Percentiles rank a stretch among this genome's conserved stretches.
These are phyloP conservation scores for Penicillium rolfsii DNA, from an alignment of 2,329 filamentous ascomycete species.

Conservation along the genomic window DNA sequence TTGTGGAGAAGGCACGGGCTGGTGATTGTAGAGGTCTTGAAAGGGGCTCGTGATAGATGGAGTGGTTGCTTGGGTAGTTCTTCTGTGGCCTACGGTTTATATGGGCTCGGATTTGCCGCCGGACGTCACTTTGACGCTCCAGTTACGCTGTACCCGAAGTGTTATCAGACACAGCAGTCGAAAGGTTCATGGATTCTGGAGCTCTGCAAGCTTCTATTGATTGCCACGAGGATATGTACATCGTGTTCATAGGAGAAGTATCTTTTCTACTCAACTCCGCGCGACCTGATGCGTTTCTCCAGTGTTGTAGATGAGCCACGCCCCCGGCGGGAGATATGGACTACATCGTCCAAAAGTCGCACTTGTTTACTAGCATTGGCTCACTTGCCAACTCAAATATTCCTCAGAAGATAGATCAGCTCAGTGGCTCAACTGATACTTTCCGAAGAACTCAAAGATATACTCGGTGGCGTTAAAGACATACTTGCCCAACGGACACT, in stretches of 20 bases:
- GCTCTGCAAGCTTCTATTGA: too few species aligned
- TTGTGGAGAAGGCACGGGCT: neutral
- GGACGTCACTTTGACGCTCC: slow-evolving; percentile 2
- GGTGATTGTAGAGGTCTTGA: neutral
- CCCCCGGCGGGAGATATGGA: too few species aligned
- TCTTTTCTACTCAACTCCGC: too few species aligned
- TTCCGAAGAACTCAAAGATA: slow-evolving; percentile 27
- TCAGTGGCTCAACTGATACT: slow-evolving; percentile 26
- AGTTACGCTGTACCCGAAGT: neutral
- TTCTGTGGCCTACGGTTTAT: neutral
- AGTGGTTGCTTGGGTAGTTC: neutral
- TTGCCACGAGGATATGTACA: too few species aligned
- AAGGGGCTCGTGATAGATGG: neutral
- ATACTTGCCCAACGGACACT: slow-evolving; percentile 23
- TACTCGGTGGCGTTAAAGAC: slow-evolving; percentile 26
- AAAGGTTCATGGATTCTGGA: too few species aligned
- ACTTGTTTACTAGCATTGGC: too few species aligned
- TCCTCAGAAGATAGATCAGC: too few species aligned
- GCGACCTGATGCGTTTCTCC: too few species aligned
- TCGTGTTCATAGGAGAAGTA: too few species aligned
- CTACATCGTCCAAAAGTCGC: too few species aligned
- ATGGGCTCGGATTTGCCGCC: neutral
- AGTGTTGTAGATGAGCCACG: too few species aligned
- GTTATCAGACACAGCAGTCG: neutral
- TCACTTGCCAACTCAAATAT: too few species aligned